These are phyloP conservation scores for Fusarium cicatricum DNA, from an alignment of 2,329 filamentous ascomycete species.

Conservation along the genomic window DNA sequence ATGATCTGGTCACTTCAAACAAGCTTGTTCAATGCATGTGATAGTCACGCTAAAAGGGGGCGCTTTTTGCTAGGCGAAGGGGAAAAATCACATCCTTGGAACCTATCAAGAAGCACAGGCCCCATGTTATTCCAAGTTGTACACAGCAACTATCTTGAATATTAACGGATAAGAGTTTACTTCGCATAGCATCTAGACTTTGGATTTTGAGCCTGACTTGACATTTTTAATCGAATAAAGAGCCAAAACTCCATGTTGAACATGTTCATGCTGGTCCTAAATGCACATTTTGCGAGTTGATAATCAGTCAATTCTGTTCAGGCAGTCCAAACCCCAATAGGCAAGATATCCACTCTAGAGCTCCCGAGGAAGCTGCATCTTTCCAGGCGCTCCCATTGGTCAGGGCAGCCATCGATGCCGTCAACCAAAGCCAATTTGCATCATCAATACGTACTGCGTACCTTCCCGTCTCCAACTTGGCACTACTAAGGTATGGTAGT, in stretches of 20 bases:
- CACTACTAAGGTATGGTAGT: background rate
- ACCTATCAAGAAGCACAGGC: slow-evolving; percentile 23
- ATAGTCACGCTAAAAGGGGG: slow-evolving; percentile 42
- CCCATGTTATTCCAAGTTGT: slow-evolving; percentile 20
- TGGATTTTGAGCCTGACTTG: too few relatives aligned
- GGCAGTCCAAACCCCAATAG: slow-evolving; percentile 3
- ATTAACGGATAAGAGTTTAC: too few relatives aligned
- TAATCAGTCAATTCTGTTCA: background rate
- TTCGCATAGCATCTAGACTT: background rate
- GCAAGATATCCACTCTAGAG: background rate
- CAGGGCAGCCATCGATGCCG: slow-evolving; percentile 1
- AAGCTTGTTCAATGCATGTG: slow-evolving; percentile 38
- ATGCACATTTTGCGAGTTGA: too few relatives aligned
- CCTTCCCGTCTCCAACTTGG: background rate
- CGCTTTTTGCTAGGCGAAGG: slow-evolving; percentile 11
- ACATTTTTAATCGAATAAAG: too few relatives aligned
- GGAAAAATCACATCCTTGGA: slow-evolving; percentile 5
- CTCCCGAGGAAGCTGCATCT: slow-evolving; percentile 9
- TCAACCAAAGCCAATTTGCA: slow-evolving; percentile 15
- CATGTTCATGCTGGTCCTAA: too few relatives aligned
- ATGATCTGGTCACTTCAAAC: slow-evolving; percentile 41
- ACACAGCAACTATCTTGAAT: slow-evolving; percentile 5
- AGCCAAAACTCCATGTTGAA: background rate
- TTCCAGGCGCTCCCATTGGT: slow-evolving; percentile 8
- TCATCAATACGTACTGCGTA: slow-evolving; percentile 16